A percentile compares a stretch with the other conserved stretches of the same genome.
These are phyloP conservation scores for Aegilops tauschii DNA, from an alignment of 176 grass and related monocot species.

Conservation along the genomic window DNA sequence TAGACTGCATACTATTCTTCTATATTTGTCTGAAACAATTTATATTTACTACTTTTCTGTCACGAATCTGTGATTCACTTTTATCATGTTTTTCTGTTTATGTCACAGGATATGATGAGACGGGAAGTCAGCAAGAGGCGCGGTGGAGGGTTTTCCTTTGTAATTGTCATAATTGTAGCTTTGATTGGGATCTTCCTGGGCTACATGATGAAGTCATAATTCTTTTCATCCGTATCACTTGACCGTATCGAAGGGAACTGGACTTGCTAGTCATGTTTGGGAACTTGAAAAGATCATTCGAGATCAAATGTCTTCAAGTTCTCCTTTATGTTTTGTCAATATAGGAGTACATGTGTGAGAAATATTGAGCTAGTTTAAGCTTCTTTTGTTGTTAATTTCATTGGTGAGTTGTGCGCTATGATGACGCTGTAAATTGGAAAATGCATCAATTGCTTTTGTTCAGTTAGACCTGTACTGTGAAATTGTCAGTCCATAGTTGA, in stretches of 20 bases:
- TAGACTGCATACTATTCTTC: background rate
- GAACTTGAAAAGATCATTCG: slow-evolving; percentile 25
- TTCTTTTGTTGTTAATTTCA: slow-evolving; percentile 28
- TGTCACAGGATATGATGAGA: slow-evolving; percentile 57
- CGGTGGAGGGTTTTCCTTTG: slow-evolving; percentile 59
- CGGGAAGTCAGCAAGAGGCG: slow-evolving; percentile 55
- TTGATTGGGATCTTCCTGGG: slow-evolving; percentile 59
- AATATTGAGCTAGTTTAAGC: slow-evolving; percentile 49
- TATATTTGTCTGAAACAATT: background rate
- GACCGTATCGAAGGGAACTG: slow-evolving; percentile 19
- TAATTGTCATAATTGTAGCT: slow-evolving; percentile 54
- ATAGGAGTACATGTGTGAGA: slow-evolving; percentile 39
- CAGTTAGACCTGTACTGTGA: background rate
- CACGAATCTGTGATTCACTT: background rate
- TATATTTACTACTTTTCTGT: background rate
- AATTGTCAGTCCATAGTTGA: background rate
- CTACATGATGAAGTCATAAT: slow-evolving; percentile 66
- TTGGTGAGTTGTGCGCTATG: slow-evolving; percentile 23
- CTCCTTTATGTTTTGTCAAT: slow-evolving; percentile 40
- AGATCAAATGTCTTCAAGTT: slow-evolving; percentile 31
- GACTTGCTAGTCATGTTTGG: slow-evolving; percentile 33
- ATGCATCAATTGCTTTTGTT: slow-evolving; percentile 28
- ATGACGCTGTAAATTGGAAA: slow-evolving; percentile 34
- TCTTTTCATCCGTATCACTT: slow-evolving; percentile 2
- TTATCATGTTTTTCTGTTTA: slow-evolving; percentile 17